A percentile compares a stretch with the other conserved stretches of the same genome.
Evolutionary conservation across 2,329 filamentous ascomycete genomes (phyloP).

Genomic region (Phaeosphaeriaceae sp.): DNA sequence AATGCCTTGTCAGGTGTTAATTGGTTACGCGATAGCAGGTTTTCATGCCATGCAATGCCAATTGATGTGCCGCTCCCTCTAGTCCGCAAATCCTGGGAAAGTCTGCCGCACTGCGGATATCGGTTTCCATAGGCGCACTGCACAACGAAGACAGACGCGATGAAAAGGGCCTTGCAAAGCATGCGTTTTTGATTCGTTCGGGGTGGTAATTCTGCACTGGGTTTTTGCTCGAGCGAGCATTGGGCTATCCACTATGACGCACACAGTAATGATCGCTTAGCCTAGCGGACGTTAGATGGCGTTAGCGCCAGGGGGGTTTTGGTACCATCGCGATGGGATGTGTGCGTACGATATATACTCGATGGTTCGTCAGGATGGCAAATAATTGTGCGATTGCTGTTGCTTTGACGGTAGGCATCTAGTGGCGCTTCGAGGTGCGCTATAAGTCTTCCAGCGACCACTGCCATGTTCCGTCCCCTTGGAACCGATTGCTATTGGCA

Average conservation of each 20-base stretch:
- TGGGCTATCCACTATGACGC: conserved; percentile 1
- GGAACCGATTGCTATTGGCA: neutral
- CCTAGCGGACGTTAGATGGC: neutral
- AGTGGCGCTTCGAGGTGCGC: neutral
- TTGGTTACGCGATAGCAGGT: neutral
- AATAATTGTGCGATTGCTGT: neutral
- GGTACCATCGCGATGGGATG: neutral
- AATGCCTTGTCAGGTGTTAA: neutral
- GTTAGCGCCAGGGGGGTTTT: conserved; percentile 2
- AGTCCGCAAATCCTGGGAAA: neutral
- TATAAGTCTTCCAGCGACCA: neutral
- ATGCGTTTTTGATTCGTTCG: neutral
- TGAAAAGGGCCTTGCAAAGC: neutral
- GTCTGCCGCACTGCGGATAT: neutral
- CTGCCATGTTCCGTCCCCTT: too few relatives aligned
- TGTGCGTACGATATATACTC: neutral
- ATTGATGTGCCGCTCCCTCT: neutral
- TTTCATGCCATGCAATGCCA: neutral
- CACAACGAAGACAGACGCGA: neutral
- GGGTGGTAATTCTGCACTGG: neutral
- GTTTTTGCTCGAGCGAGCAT: neutral
- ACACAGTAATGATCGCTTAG: neutral
- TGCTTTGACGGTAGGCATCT: neutral
- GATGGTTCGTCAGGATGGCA: neutral
- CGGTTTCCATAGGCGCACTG: neutral